Evolutionary conservation across 352 stramenopile genomes (phyloP), one percentile per base, ranked within the genome.

Genomic region (Globisporangium barbulae): DNA sequence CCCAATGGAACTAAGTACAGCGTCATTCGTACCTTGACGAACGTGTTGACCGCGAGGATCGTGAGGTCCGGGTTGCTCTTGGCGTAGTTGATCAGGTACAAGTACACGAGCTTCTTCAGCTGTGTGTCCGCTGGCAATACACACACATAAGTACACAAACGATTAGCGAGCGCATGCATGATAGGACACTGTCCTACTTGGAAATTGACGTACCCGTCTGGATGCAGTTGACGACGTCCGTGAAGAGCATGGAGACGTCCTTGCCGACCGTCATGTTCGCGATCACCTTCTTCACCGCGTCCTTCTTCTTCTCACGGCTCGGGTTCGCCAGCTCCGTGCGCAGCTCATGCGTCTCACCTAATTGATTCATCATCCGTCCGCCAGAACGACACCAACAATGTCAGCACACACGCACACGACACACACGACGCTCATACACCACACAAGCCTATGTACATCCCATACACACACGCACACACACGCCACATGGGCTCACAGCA

Each of bases 81-180:
- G 75, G 98, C 97, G 79, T 99, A 99, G 84, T 99, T 99, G 78
- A 99, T 99, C 44, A 99, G 77, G 75, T 99, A 99, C 21, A 99
- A 73, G 75, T 99, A 99, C 52, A 99, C 97, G 19, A 99, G 82
- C 71, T 99, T 99, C 78, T 99, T 99, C 45, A 99, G 76, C 73
- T 99, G 97, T 69, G 98, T 98, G 72, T 99, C 98, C 28, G 89
- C 89, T 88, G 28, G 0, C 21, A 25, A 54, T 28, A 47, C 30
- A 53, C 10, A 61, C 21, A 62, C 12, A 53, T 1, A 25, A 50
- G 44, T 21, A 31, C 6, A 25, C 19, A 41, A 13, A 1, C 13
- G 35, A 57, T 25, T 50, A 56, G 28, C 10, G 0, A 21, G 12
- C 4, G 2, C 9, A 19, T 30, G 22, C 22, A 22, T 31, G 31